Conservation (phyloP, 306 rosid genomes). For the Hippophae gyantsensis region DNA sequence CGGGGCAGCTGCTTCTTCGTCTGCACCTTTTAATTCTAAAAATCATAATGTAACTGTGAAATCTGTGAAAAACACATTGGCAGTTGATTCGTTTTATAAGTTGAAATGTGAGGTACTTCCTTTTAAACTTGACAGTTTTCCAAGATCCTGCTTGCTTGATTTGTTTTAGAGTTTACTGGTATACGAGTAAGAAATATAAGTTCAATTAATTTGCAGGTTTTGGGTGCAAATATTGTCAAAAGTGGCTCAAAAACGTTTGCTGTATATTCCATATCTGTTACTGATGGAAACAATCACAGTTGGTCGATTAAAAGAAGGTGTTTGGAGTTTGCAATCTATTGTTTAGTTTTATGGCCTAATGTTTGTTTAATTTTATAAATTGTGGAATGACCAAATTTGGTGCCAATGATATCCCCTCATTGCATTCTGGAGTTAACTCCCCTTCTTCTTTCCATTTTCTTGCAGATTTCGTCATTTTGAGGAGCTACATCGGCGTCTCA, state of each 20-base stretch:
- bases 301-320: constrained; percentile 99
- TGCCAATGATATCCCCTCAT: constrained; percentile 8
- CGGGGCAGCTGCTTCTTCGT: constrained; percentile 83
- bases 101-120: constrained; percentile 88
- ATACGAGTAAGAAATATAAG: constrained; percentile 20
- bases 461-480: constrained; percentile 96
- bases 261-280: constrained; percentile 82
- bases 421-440: constrained; percentile 7
- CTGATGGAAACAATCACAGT: constrained; percentile 77
- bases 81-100: constrained; percentile 66
- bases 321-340: constrained; percentile 19
- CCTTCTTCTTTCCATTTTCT: constrained; percentile 12
- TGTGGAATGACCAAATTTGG: not conserved
- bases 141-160: constrained; percentile 3
- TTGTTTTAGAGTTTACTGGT: constrained; percentile 17
- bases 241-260: constrained; percentile 93
- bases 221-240: constrained; percentile 95
- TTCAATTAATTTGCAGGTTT: constrained; percentile 54
- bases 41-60: constrained; percentile 29
- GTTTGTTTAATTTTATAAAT: not conserved
- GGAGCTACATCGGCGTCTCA: constrained; percentile 90
- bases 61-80: constrained; percentile 51
- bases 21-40: constrained; percentile 41
- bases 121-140: constrained; percentile 14
- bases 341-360: constrained; percentile 7